Evolutionary conservation across 305 asterid genomes (phyloP).

Genomic region (Solanum hybrid): DNA sequence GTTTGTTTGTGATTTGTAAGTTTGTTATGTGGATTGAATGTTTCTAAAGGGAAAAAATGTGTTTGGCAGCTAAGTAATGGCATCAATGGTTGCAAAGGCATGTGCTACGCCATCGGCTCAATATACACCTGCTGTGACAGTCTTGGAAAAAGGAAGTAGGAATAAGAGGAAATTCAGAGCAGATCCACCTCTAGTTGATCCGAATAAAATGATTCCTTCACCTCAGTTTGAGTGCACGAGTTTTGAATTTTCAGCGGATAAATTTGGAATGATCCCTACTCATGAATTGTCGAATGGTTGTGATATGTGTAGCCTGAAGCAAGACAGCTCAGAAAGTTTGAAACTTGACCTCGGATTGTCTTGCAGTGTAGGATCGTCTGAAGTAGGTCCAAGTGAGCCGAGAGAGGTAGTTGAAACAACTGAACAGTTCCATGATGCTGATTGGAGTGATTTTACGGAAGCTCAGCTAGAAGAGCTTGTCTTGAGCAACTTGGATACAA

Average conservation of each 20-base stretch:
- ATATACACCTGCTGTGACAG: constrained; percentile 49
- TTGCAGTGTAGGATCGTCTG: constrained; percentile 43
- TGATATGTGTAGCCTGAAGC: constrained; percentile 50
- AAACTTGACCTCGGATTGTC: constrained; percentile 85
- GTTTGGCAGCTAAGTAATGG: constrained; percentile 50
- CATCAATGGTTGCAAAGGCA: constrained; percentile 70
- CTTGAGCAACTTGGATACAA: constrained; percentile 62
- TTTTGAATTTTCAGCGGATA: constrained; percentile 76
- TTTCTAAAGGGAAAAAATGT: not conserved
- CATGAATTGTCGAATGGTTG: constrained; percentile 40
- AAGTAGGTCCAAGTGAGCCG: constrained; percentile 25
- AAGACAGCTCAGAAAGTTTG: constrained; percentile 41
- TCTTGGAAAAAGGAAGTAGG: constrained; percentile 77
- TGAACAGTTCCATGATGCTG: constrained; percentile 56
- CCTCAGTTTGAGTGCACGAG: constrained; percentile 50
- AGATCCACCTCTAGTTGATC: constrained; percentile 68
- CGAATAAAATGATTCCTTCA: constrained; percentile 38
- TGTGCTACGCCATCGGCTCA: constrained; percentile 59
- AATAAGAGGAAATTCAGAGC: constrained; percentile 92
- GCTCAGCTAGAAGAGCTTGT: constrained; percentile 77
- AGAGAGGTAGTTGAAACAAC: constrained; percentile 42
- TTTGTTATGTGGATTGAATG: not conserved
- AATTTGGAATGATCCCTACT: constrained; percentile 38
- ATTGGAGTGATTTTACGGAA: constrained; percentile 89
- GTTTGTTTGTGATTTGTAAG: not conserved